Evolutionary conservation across 768 basidiomycete species (phyloP), one percentile per base, ranked within the genome.

Genomic region (Tulasnella sp.): DNA sequence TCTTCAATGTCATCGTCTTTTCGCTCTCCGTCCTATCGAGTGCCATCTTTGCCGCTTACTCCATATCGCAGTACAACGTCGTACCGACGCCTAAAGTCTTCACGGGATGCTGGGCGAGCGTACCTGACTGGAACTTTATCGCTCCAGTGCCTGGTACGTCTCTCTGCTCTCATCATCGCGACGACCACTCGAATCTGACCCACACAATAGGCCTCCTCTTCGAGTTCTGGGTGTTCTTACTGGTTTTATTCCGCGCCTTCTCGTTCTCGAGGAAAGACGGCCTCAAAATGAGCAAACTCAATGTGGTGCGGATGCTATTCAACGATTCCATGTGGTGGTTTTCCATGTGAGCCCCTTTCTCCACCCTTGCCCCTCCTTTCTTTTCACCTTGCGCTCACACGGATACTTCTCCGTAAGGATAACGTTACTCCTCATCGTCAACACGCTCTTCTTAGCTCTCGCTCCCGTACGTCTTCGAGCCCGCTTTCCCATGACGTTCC

Each of bases 321-420:
- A 42, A 62, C 6, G 69, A 70, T 32, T 42, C 69, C 41, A 52
- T 70, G 52, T 70, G 69, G 69, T 70, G 69, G 69, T 70, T 70
- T n/a, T 47, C 22, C 34, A 47, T 70, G 69, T 70, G 37, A 52
- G 69, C 12, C 17, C 6, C n/a, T 52, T 5, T 40, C 22, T n/a
- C 22, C 47, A 59, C 52, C 5, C 52, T 14, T 5, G 7, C 11
- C n/a, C 32, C 64, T 12, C 42, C 42, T 44, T 12, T 44, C 12
- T 44, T 44, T 12, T 12, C 42, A n/a, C 42, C 63, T 22, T 8
- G 1, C 22, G 17, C 32, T 36, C 34, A 36, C 35, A 65, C 36
- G 64, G 1, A 36, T 11, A 5, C 64, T 17, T n/a, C 41, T 35
- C 37, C 16, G 26, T 35, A 14, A 70, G 69, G 26, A 70, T 70